Evolutionary conservation across 1,284 basidiomycete species (phyloP).

Genomic region (Puccinia coronata): DNA sequence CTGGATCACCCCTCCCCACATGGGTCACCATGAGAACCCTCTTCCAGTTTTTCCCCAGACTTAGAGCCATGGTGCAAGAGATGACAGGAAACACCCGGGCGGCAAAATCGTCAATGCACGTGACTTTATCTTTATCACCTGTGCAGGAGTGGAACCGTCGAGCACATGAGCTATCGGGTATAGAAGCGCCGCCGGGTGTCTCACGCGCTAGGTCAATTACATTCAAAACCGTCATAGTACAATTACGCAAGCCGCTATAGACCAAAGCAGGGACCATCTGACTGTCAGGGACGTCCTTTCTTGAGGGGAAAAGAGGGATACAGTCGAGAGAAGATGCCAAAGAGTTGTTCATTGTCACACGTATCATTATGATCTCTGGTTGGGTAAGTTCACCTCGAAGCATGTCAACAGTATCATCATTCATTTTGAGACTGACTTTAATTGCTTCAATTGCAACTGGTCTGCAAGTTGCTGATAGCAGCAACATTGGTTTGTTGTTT

Average conservation of each 20-base stretch:
- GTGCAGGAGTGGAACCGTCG: slow-evolving; percentile 17
- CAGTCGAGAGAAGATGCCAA: background rate
- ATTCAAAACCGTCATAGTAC: slow-evolving; percentile 3
- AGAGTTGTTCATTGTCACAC: background rate
- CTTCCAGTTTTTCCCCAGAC: slow-evolving; percentile 29
- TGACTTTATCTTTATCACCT: slow-evolving; percentile 6
- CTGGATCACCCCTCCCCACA: background rate
- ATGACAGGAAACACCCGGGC: background rate
- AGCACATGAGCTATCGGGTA: background rate
- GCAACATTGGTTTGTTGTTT: background rate
- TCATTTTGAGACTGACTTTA: background rate
- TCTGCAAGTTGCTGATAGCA: slow-evolving; percentile 1
- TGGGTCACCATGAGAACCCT: background rate
- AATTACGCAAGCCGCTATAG: slow-evolving; percentile 15
- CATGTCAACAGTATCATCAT: background rate
- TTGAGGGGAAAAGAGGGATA: background rate
- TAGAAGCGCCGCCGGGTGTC: background rate
- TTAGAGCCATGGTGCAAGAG: slow-evolving; percentile 9
- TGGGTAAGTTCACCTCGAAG: background rate
- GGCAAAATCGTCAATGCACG: background rate
- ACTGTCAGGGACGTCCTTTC: background rate
- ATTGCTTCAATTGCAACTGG: slow-evolving; percentile 19
- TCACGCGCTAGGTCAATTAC: background rate
- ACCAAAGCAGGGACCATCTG: slow-evolving; percentile 11
- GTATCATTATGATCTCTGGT: slow-evolving; percentile 9